These are phyloP conservation scores for Phoenix roebelenii DNA, from an alignment of 176 grass and related monocot species.

Conservation along the genomic window DNA sequence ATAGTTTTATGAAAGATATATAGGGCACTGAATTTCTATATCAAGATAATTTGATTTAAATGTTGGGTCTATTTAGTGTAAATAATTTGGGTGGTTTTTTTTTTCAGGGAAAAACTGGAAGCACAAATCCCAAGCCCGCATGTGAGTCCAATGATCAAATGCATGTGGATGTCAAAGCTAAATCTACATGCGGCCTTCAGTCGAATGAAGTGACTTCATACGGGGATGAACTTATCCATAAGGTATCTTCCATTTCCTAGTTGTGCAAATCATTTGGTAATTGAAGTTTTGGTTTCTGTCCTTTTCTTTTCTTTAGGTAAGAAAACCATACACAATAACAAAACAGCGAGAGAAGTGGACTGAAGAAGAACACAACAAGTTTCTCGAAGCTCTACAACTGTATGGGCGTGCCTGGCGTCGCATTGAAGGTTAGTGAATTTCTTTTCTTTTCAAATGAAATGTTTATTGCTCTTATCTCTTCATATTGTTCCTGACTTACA, in stretches of 20 bases:
- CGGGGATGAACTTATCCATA: conserved; percentile 27
- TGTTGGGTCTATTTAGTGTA: no score
- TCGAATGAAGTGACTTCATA: conserved; percentile 16
- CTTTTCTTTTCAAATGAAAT: neutral
- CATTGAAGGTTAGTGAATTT: conserved; percentile 47
- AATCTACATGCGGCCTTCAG: neutral
- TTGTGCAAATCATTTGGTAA: neutral
- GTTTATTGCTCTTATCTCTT: neutral
- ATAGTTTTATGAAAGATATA: no score
- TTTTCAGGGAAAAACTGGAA: no score
- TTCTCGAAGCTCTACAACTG: conserved; percentile 68
- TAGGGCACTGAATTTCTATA: no score
- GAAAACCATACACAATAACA: conserved; percentile 88
- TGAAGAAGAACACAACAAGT: conserved; percentile 76
- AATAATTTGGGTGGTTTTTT: no score
- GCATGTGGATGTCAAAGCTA: neutral
- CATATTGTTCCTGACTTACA: no score
- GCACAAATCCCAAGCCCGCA: no score
- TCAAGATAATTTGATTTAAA: no score
- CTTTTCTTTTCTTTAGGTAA: conserved; percentile 33
- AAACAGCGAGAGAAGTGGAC: conserved; percentile 95
- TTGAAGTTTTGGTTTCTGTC: conserved; percentile 3
- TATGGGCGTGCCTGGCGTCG: conserved; percentile 78
- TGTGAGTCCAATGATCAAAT: no score
- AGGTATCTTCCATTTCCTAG: conserved; percentile 31